Conservation (phyloP, 169 alveolate genomes). For the Eimeria zaria region DNA sequence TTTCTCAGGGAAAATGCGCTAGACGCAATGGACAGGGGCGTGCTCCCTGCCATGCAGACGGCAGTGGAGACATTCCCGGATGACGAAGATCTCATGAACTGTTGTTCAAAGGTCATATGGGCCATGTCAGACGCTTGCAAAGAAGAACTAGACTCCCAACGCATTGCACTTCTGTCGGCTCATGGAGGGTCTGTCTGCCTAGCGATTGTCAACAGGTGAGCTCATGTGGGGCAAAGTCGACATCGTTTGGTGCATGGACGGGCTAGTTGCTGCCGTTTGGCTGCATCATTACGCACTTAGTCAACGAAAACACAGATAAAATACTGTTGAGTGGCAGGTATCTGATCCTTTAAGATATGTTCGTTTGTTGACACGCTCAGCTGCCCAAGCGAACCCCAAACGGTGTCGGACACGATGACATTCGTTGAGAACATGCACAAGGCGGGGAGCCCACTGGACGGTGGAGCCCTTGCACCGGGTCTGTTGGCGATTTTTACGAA, state of each 20-base stretch:
- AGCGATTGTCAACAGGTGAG: conserved; percentile 71
- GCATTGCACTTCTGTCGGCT: conserved; percentile 55
- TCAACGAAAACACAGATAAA: background rate
- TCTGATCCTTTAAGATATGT: background rate
- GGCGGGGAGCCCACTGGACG: conserved; percentile 86
- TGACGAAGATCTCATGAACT: conserved; percentile 94
- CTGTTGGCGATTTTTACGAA: conserved; percentile 87
- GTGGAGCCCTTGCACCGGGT: conserved; percentile 87
- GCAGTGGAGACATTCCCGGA: conserved; percentile 95
- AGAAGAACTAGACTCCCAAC: conserved; percentile 89
- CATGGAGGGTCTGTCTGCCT: conserved; percentile 75
- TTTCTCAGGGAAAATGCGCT: conserved; percentile 92
- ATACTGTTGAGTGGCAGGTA: background rate
- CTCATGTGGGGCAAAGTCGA: background rate
- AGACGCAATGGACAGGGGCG: conserved; percentile 95
- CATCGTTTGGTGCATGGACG: background rate
- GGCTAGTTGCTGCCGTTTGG: background rate
- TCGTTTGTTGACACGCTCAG: conserved; percentile 43
- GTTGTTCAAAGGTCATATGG: conserved; percentile 91
- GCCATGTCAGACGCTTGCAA: conserved; percentile 94
- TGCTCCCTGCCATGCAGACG: conserved; percentile 92
- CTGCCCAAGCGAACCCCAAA: conserved; percentile 91
- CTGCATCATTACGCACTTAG: background rate
- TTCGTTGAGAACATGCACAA: conserved; percentile 90
- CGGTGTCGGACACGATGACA: conserved; percentile 90